Base-by-base conservation (phyloP, 768 basidiomycete genomes). In the Psilocybe sp. region DNA sequence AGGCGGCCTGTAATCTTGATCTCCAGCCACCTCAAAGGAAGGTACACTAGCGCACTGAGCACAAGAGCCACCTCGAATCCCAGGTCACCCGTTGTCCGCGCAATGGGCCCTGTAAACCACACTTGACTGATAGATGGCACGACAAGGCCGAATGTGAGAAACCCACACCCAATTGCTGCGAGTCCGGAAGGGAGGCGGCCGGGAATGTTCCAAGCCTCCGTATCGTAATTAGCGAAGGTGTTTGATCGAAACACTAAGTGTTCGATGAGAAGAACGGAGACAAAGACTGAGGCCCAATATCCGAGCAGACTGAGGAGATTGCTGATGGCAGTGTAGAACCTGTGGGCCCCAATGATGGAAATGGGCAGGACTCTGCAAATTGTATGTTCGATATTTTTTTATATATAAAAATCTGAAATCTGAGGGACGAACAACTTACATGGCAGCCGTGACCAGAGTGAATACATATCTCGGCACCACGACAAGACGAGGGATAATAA, bases 81-180 rank as follows among this genome's bases (percentile, higher is more conserved):
- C 48, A 93, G 82, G 65, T 93, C 90, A 1, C 90, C 90, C 12
- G 87, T 76, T 13, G 54, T 72, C 56, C 69, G 62, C 7, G 83
- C 90, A 41, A 92, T 84, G 3, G 89, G 88, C 1, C 90, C 90
- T 0, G 74, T 71, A 59, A 80, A 92, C 88, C 87, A 92, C 31
- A 80, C 80, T 64, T 92, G 88, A 52, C 80, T 68, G 81, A 92
- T 91, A 51, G 75, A 77, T 3, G 87, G 82, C 9, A 92, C 69
- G 11, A 85, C 67, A 7, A 89, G 69, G 9, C 70, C 81, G 47
- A 85, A 82, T 2, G 82, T 76, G 40, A 77, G 61, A 1, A 79
- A 38, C 5, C 69, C 72, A 2, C 89, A 80, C 0, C 65, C 65
- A 4, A 91, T 52, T 13, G 88, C 89, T 2, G 90, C 81, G 14